Conservation (phyloP, 768 basidiomycete genomes). For the Dictyophora rubrovolvata region DNA sequence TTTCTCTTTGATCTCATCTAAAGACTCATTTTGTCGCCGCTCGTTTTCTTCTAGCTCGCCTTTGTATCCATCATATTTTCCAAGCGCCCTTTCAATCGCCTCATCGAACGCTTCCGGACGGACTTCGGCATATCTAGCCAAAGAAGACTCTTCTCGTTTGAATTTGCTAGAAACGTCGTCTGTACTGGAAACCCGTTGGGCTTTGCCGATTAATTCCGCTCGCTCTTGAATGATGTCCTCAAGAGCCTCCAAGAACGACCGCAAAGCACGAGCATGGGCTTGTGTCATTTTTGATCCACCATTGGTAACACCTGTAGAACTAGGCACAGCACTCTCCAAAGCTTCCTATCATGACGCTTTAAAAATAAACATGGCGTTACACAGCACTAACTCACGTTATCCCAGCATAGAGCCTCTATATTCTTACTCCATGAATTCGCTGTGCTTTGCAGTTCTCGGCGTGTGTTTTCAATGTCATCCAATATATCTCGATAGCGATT, state of each 20-base stretch:
- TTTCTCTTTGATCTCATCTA: conserved; percentile 61
- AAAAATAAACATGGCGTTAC: not conserved
- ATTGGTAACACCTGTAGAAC: conserved; percentile 36
- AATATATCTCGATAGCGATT: conserved; percentile 65
- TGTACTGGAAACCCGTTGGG: conserved; percentile 44
- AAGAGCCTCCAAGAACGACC: conserved; percentile 67
- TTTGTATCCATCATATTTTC: conserved; percentile 66
- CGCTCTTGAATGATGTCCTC: conserved; percentile 60
- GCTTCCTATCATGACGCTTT: conserved; percentile 36
- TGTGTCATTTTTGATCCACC: conserved; percentile 35
- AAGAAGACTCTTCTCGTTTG: conserved; percentile 49
- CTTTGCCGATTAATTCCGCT: conserved; percentile 52
- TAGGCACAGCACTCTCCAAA: conserved; percentile 59
- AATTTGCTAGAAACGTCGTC: conserved; percentile 72
- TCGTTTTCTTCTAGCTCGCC: conserved; percentile 46
- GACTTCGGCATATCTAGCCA: conserved; percentile 60
- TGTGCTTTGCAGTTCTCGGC: conserved; percentile 66
- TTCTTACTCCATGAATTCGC: conserved; percentile 82
- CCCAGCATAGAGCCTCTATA: conserved; percentile 61
- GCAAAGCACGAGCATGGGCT: conserved; percentile 57
- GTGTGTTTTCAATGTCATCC: conserved; percentile 60
- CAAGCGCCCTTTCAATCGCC: conserved; percentile 64
- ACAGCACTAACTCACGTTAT: conserved; percentile 31
- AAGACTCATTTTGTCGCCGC: conserved; percentile 53
- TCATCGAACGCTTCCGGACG: conserved; percentile 85